Evolutionary conservation across 129 eudicot genomes (phyloP).

Genomic region (Logfia minima): DNA sequence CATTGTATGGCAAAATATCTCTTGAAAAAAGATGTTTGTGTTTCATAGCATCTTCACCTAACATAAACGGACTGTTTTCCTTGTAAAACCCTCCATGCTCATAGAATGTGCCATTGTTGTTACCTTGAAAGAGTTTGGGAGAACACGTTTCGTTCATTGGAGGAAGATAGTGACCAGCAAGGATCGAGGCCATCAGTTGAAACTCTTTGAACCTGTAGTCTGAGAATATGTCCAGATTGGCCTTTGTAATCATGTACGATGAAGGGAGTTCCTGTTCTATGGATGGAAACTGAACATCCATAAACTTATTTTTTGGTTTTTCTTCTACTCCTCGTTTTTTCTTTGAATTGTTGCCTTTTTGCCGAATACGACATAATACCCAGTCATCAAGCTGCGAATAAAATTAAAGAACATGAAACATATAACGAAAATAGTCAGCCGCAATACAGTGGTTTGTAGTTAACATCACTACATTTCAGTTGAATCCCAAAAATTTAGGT

Average conservation of each 20-base stretch:
- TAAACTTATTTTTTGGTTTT: conserved; percentile 30
- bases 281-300: conserved; percentile 20
- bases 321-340: conserved; percentile 39
- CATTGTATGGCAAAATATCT: neutral
- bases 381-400: conserved; percentile 67
- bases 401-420: neutral
- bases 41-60: neutral
- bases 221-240: conserved; percentile 26
- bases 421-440: neutral
- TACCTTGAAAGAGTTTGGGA: conserved; percentile 31
- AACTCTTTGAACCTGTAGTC: conserved; percentile 33
- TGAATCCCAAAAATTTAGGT: neutral
- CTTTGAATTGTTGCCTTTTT: conserved; percentile 84
- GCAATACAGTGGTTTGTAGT: neutral
- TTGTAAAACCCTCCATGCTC: neutral
- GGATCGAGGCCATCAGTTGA: conserved; percentile 42
- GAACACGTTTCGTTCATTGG: conserved; percentile 28
- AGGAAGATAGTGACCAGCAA: conserved; percentile 48
- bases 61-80: neutral
- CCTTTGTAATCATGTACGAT: conserved; percentile 29
- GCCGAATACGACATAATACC: conserved; percentile 63
- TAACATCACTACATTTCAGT: neutral
- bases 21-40: neutral
- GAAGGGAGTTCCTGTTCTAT: conserved; percentile 50
- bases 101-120: conserved; percentile 7